Evolutionary conservation across 441 rosid species (phyloP).

Genomic region (Pelargonium australe): DNA sequence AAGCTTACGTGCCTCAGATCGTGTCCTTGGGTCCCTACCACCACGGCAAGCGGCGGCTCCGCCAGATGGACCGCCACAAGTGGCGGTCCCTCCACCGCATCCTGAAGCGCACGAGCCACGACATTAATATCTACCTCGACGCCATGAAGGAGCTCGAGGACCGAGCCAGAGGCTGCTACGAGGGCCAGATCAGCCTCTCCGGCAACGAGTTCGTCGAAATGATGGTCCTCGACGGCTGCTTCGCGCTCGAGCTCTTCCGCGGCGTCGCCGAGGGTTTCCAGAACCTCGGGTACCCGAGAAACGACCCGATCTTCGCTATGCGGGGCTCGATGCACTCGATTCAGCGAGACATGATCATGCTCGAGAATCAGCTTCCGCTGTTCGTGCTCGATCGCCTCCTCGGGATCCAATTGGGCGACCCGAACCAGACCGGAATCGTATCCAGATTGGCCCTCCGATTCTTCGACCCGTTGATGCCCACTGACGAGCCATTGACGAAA

Average conservation of each 20-base stretch:
- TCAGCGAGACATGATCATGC: constrained; percentile 85
- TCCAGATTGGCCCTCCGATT: constrained; percentile 57
- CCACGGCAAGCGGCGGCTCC: constrained; percentile 56
- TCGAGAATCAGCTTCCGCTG: constrained; percentile 79
- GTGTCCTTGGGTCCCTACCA: constrained; percentile 84
- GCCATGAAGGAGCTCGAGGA: constrained; percentile 63
- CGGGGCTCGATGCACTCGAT: constrained; percentile 83
- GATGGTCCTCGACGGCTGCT: constrained; percentile 87
- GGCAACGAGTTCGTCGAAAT: constrained; percentile 74
- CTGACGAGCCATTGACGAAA: constrained; percentile 68
- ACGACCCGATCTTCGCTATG: constrained; percentile 75
- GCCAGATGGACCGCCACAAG: constrained; percentile 72
- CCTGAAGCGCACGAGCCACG: constrained; percentile 50
- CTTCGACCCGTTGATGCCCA: constrained; percentile 75
- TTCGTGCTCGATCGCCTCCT: constrained; percentile 59
- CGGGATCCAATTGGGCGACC: constrained; percentile 51
- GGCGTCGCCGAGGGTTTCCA: constrained; percentile 67
- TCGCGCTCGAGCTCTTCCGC: constrained; percentile 61
- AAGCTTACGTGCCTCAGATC: constrained; percentile 65
- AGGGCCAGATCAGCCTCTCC: constrained; percentile 42
- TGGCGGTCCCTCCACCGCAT: constrained; percentile 65
- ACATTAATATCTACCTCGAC: constrained; percentile 47
- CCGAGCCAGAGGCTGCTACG: constrained; percentile 59
- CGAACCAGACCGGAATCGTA: constrained; percentile 52
- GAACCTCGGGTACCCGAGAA: constrained; percentile 59